Percentiles rank a stretch among this genome's conserved stretches.
phyloP scores from a whole-genome alignment of 495 filamentous ascomycete species.

The Penicilliopsis zonata region DNA sequence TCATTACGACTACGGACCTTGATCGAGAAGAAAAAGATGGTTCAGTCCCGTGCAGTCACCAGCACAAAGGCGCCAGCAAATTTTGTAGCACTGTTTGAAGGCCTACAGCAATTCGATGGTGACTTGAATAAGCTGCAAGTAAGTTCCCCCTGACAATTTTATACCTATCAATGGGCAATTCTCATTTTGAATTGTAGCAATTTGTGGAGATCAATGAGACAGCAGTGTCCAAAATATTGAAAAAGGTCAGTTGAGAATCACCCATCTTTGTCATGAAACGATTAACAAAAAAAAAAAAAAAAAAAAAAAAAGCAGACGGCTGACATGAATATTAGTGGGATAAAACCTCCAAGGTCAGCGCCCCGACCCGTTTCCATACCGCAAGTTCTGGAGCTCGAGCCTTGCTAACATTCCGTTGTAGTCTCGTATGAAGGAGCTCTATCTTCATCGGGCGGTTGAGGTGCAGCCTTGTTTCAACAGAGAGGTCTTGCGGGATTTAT shows the following conservation, averaged over 20 bases:
- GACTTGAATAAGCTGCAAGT: slow-evolving; percentile 90
- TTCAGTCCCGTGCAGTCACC: slow-evolving; percentile 62
- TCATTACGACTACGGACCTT: slow-evolving; percentile 84
- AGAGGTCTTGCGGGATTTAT: slow-evolving; percentile 88
- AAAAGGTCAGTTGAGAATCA: slow-evolving; percentile 51
- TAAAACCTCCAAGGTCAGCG: slow-evolving; percentile 83
- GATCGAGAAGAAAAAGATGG: slow-evolving; percentile 82
- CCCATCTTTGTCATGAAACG: not conserved
- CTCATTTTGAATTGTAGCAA: too few species aligned
- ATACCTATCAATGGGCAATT: too few species aligned
- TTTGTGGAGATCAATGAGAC: slow-evolving; percentile 97
- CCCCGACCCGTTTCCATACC: slow-evolving; percentile 1
- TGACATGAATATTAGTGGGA: slow-evolving; percentile 57
- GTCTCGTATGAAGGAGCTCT: slow-evolving; percentile 95
- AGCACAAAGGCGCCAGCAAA: slow-evolving; percentile 78
- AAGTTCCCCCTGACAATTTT: slow-evolving; percentile 6
- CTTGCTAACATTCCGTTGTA: slow-evolving; percentile 18
- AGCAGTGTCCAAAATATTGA: slow-evolving; percentile 95
- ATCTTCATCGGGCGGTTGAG: slow-evolving; percentile 89
- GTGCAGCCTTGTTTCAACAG: slow-evolving; percentile 97
- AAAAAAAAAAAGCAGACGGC: slow-evolving; percentile 2
- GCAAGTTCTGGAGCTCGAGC: slow-evolving; percentile 6
- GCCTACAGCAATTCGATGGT: slow-evolving; percentile 90
- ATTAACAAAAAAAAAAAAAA: not conserved
- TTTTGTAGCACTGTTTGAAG: slow-evolving; percentile 88